Base-by-base conservation (phyloP, 2,329 filamentous ascomycete genomes). In the Acarospora socialis region DNA sequence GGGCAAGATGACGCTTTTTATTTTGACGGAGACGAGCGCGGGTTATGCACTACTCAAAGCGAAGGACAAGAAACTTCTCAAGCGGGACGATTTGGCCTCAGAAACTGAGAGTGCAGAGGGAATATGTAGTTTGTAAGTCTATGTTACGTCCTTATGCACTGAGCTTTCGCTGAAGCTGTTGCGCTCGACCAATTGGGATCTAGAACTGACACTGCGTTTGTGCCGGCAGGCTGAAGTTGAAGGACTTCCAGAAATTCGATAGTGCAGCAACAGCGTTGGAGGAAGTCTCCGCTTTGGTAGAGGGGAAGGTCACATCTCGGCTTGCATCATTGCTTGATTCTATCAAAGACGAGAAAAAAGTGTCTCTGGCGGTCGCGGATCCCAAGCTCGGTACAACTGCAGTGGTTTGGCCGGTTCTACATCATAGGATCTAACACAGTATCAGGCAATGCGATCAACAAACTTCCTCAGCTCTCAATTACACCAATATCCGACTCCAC, bases 41-140 rank as follows among this genome's bases (percentile, higher is more conserved):
- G 92, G 90, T 57, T 95, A 95, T 66, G 90, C 86, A 60, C 74
- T 98, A 57, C 84, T 98, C 67, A 95, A 98, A 70, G 81, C 87
- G 49, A 83, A 86, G 59, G 87, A 95, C 71, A 95, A 94, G 74
- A 95, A 95, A 68, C 72, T 95, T 38, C 68, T 98, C 44, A 90
- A 92, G 60, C 77, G 80, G 51, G 79, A 87, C 60, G 76, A 86
- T 52, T 61, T 92, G 42, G 69, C 72, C 33, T 68, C 73, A 42
- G 76, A 90, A 55, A 68, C 84, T 40, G 70, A 75, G 44, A 79
- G 78, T 38, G 76, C 83, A 21, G 84, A 94, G 58, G 81, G 81
- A 49, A 73, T 92, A 43, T 81, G 83, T 48, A 79, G 81, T 49
- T 73, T 92, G 79, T 87, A 66, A 67, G 80, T 70, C 33, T 35